These are phyloP conservation scores for Pelargonium nanum DNA, from an alignment of 345 rosid genomes.

Conservation along the genomic window DNA sequence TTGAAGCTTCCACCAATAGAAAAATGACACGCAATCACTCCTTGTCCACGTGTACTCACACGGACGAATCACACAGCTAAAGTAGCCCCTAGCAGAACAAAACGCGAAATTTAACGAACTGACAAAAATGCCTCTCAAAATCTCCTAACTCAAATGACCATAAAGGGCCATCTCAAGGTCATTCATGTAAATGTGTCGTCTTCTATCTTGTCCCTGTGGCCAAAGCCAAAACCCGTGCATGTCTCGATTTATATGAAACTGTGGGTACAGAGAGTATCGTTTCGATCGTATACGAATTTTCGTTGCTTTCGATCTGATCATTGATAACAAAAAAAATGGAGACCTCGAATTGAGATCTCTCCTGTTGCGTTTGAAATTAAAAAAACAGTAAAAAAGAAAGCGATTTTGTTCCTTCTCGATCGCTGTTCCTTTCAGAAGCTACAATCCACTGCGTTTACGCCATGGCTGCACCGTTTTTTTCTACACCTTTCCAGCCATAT, in stretches of 20 bases:
- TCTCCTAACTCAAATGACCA: not conserved
- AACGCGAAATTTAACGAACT: not conserved
- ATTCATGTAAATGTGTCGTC: not conserved
- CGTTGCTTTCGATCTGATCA: conserved; percentile 1
- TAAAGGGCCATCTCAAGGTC: not conserved
- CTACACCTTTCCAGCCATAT: conserved; percentile 95
- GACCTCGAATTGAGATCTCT: conserved; percentile 3
- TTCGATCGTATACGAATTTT: not conserved
- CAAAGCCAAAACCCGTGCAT: not conserved
- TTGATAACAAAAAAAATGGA: not conserved
- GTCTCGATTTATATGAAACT: not conserved
- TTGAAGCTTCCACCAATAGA: conserved; percentile 4
- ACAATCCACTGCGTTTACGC: conserved; percentile 9
- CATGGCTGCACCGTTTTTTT: conserved; percentile 98
- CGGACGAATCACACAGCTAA: not conserved
- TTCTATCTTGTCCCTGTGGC: not conserved
- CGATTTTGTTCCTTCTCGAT: conserved; percentile 1
- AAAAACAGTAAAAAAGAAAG: not conserved
- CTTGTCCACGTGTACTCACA: not conserved
- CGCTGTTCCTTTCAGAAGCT: not conserved
- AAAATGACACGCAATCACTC: conserved; percentile 9
- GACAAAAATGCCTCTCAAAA: not conserved
- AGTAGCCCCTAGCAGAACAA: not conserved
- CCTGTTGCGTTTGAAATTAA: not conserved
- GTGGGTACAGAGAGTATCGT: not conserved